Percentiles rank a stretch among this genome's conserved stretches.
Evolutionary conservation across 768 basidiomycete species (phyloP).

Genomic region (Pleurotus pulmonarius): DNA sequence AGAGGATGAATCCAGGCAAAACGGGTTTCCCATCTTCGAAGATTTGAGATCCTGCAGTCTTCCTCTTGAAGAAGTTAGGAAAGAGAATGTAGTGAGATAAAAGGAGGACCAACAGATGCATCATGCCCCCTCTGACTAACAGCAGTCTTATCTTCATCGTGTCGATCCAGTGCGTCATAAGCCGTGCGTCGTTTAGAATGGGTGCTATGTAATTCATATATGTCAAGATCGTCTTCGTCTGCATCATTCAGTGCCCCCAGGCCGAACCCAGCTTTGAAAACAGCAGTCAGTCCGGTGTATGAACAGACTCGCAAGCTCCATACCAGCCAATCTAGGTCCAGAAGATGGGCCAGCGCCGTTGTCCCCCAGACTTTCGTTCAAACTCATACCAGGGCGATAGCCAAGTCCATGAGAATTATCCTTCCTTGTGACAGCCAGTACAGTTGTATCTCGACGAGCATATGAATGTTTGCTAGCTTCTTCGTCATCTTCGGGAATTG

Average conservation of each 20-base stretch:
- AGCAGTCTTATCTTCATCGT: slow-evolving; percentile 55
- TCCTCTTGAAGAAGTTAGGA: slow-evolving; percentile 30
- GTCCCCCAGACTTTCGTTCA: slow-evolving; percentile 56
- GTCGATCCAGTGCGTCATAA: slow-evolving; percentile 60
- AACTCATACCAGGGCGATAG: slow-evolving; percentile 59
- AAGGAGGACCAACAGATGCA: background rate
- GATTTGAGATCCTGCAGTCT: slow-evolving; percentile 25
- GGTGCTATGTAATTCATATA: slow-evolving; percentile 55
- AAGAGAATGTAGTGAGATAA: background rate
- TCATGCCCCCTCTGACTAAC: slow-evolving; percentile 30
- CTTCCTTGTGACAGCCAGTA: slow-evolving; percentile 62
- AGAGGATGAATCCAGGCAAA: slow-evolving; percentile 71
- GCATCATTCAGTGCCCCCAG: slow-evolving; percentile 89
- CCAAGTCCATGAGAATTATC: slow-evolving; percentile 82
- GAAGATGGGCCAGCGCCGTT: slow-evolving; percentile 19
- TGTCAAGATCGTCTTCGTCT: slow-evolving; percentile 87
- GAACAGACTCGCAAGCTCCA: slow-evolving; percentile 2
- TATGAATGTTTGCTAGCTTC: slow-evolving; percentile 87
- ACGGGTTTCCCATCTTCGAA: slow-evolving; percentile 79
- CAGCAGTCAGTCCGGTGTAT: background rate
- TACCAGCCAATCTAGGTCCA: slow-evolving; percentile 61
- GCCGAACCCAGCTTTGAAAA: slow-evolving; percentile 71
- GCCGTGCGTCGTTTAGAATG: slow-evolving; percentile 45
- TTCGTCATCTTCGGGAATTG: slow-evolving; percentile 59
- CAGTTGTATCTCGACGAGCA: slow-evolving; percentile 74